Conservation (phyloP, 2,329 filamentous ascomycete species). For the Xylogone sp. region DNA sequence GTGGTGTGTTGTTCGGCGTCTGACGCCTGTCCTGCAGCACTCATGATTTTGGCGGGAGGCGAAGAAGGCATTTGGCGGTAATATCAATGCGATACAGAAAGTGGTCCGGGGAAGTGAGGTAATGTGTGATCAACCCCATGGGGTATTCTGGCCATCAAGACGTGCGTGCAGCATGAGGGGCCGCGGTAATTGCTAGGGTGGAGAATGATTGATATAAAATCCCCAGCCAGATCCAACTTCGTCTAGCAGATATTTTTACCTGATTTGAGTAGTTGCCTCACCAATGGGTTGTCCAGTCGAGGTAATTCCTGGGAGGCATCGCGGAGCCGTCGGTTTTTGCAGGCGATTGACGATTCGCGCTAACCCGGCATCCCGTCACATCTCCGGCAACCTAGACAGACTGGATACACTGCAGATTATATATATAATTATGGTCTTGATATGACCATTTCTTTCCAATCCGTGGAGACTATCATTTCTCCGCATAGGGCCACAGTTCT, state of each 20-base stretch:
- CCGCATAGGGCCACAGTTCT: too few relatives aligned
- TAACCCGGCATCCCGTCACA: not conserved
- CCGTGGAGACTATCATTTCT: too few relatives aligned
- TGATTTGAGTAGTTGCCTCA: not conserved
- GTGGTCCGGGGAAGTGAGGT: not conserved
- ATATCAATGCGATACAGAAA: not conserved
- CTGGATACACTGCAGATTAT: too few relatives aligned
- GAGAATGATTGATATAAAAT: too few relatives aligned
- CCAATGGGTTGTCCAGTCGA: not conserved
- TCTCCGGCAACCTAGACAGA: too few relatives aligned
- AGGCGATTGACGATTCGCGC: not conserved
- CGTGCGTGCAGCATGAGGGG: too few relatives aligned
- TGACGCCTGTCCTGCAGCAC: not conserved
- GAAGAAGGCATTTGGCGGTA: not conserved
- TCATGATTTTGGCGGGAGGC: not conserved
- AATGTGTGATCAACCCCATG: not conserved
- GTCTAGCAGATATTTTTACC: not conserved
- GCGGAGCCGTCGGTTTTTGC: not conserved
- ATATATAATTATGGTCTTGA: too few relatives aligned
- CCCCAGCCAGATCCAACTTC: too few relatives aligned
- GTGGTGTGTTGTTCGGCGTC: not conserved
- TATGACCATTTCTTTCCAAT: too few relatives aligned
- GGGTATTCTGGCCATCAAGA: not conserved
- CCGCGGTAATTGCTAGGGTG: too few relatives aligned
- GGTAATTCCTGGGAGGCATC: not conserved